Percentiles rank a stretch among this genome's conserved stretches.
Evolutionary conservation across 2,329 filamentous ascomycete species (phyloP).

Genomic region (Didymella pinodella): DNA sequence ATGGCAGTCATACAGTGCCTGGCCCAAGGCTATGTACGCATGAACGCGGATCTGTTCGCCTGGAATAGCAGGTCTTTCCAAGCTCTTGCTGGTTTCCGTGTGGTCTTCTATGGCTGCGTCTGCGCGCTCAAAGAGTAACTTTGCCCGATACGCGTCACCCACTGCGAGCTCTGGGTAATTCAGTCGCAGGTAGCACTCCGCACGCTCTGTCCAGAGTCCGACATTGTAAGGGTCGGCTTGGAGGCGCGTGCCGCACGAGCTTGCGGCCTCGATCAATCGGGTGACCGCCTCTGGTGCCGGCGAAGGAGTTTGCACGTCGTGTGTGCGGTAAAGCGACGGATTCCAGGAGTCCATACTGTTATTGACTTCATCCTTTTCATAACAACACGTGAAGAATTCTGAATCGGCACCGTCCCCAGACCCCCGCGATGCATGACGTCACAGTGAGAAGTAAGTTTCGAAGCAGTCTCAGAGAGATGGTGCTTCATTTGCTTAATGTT

Average conservation of each 20-base stretch:
- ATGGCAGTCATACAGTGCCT: slow-evolving; percentile 35
- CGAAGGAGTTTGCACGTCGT: slow-evolving; percentile 10
- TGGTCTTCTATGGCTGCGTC: background rate
- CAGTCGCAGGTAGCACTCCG: background rate
- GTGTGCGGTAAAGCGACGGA: slow-evolving; percentile 10
- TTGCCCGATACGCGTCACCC: slow-evolving; percentile 44
- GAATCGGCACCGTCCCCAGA: background rate
- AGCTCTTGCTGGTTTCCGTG: background rate
- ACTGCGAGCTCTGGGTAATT: slow-evolving; percentile 44
- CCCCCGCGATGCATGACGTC: slow-evolving; percentile 14
- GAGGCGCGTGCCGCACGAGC: slow-evolving; percentile 4
- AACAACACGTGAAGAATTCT: background rate
- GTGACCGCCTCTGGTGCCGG: background rate
- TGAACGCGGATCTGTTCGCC: background rate
- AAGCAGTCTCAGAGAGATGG: background rate
- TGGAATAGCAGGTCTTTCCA: background rate
- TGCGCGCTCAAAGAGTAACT: slow-evolving; percentile 39
- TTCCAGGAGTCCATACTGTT: slow-evolving; percentile 3
- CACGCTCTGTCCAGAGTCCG: slow-evolving; percentile 6
- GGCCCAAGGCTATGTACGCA: slow-evolving; percentile 22
- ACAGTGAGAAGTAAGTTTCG: background rate
- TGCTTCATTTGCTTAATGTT: background rate
- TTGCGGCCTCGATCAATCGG: slow-evolving; percentile 1
- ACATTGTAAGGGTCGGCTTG: slow-evolving; percentile 6
- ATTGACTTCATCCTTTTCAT: background rate